Base-by-base conservation (phyloP, 2,329 filamentous ascomycete species). In the Penicillium paneum region DNA sequence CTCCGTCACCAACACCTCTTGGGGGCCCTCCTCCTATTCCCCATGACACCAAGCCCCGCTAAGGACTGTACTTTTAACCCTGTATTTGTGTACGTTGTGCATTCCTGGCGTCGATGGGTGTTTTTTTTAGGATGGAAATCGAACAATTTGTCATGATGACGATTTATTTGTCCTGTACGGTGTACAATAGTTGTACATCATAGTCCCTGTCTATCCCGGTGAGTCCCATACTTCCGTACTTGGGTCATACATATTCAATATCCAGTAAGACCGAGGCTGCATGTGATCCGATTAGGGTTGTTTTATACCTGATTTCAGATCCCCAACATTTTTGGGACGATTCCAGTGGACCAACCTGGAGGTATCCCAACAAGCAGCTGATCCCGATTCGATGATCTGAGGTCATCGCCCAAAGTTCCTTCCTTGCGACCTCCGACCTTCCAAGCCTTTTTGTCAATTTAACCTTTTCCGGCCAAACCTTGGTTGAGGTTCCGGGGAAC, bases 21-120 rank as follows among this genome's bases (percentile, higher is more conserved):
- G 21, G 21, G 2, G 64, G 67, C 31, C 79, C 83, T 13, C 83
- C 83, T 12, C 83, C 83, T 3, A 68, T 86, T 17, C 83, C 83
- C 0, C 61, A 84, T 57, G 73, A 71, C 17, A 85, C 81, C 53
- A 86, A 85, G 65, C 83, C 83, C 47, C 72, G 71, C 51, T 75
- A 64, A 74, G 54, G 48, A 11, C 28, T 46, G 32, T 59, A 44
- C 13, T 53, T 45, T 47, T 54, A 48, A 12, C 15, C 17, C 28
- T 50, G 41, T 32, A 24, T 48, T 8, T 34, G 13, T 45, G 24
- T 46, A 32, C 2, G 28, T 38, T 35, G 17, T 13, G 40, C 24
- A 32, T 53, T 35, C 11, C 41, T 34, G 32, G 47, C 32, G 46
- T 43, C 17, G 17, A 26, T 34, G 26, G 2, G 13, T 21, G 17